Conservation (phyloP, 371 early-diverging fungal species). For the Lichtheimia ornata region DNA sequence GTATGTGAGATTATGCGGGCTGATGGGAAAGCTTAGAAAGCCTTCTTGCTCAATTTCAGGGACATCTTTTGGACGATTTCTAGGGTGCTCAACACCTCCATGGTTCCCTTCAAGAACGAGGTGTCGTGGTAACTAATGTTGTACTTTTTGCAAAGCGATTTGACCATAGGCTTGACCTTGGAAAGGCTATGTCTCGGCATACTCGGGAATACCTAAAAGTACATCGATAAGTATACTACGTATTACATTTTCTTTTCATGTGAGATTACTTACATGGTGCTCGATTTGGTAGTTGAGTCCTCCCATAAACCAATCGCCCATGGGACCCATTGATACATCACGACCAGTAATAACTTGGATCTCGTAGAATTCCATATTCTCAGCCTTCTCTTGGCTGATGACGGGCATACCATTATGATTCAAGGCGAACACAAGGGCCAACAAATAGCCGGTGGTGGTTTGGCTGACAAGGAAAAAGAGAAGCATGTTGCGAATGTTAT, state of each 20-base stretch:
- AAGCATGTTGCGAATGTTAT: conserved; percentile 54
- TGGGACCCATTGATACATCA: conserved; percentile 63
- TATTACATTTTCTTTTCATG: conserved; percentile 1
- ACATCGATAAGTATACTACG: background rate
- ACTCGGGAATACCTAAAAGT: conserved; percentile 69
- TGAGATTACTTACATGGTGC: conserved; percentile 56
- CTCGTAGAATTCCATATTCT: conserved; percentile 75
- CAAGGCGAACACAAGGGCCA: conserved; percentile 81
- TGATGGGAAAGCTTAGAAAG: conserved; percentile 21
- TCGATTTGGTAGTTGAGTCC: conserved; percentile 87
- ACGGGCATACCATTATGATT: conserved; percentile 93
- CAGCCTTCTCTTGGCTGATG: conserved; percentile 69
- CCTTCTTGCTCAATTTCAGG: conserved; percentile 51
- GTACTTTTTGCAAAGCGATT: conserved; percentile 74
- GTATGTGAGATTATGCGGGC: background rate
- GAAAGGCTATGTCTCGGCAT: conserved; percentile 80
- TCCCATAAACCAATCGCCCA: conserved; percentile 84
- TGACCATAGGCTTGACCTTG: conserved; percentile 67
- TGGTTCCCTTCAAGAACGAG: conserved; percentile 67
- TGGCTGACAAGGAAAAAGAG: conserved; percentile 73
- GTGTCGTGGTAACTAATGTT: conserved; percentile 73
- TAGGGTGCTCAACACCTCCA: conserved; percentile 72
- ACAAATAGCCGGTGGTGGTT: conserved; percentile 73
- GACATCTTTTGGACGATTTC: conserved; percentile 62
- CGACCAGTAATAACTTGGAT: conserved; percentile 83